Evolutionary conservation across 345 rosid species (phyloP), one percentile per base, ranked within the genome.

Genomic region (Acer saccharum): DNA sequence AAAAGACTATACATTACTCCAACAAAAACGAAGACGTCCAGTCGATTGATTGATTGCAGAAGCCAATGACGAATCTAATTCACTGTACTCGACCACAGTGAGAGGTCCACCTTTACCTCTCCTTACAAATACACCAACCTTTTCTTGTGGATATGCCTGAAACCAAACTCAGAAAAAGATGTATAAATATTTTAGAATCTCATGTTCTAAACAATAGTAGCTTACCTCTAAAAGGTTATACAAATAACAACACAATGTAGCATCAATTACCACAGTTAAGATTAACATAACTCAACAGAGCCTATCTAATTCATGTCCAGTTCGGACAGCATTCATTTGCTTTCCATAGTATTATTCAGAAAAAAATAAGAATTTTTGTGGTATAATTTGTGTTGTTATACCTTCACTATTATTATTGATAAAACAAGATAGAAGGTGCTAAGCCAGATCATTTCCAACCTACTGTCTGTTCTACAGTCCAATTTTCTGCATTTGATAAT

Each of bases 61-160:
- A 80, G 99, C 98, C 85, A 94, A 83, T 52, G 97, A 82, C 43
- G 86, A 84, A 87, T 96, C 98, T 76, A 96, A 76, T 84, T 96
- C 99, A 87, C 91, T 91, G 90, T 96, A 96, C 71, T 96, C 99
- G 81, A 94, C 95, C 32, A 96, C 99, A 77, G 92, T 88, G 66
- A 96, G 94, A 11, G 99, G 99, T 78, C 99, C 99, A 39, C 99
- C 99, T 91, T 96, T 96, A 69, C 99, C 98, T 76, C 95, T 90
- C 86, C 97, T 84, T 17, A 96, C 98, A 82, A 94, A 96, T 25
- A 94, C 98, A 65, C 99, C 99, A 46, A 94, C 98, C 77, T 94
- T 92, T 86, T 96, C 99, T 77, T 96, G 99, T 71, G 99, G 98
- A 79, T 91, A 92, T 0, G 98, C 97, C 99, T 96, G 86, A 63